Conservation (phyloP, 192 early-diverging fungal genomes). For the Backusella luteola region DNA sequence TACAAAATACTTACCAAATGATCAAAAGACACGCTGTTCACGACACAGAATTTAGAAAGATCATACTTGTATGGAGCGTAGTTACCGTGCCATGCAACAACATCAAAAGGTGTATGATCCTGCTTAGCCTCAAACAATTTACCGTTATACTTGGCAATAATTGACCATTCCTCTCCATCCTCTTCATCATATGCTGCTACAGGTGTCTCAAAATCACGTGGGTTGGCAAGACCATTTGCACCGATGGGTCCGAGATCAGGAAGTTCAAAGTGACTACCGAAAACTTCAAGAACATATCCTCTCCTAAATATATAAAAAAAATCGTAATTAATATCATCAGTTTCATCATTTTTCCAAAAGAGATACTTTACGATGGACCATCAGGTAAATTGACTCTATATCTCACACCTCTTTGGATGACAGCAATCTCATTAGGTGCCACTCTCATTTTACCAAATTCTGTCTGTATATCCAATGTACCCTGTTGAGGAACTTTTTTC, state of each 20-base stretch:
- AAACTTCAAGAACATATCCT: constrained; percentile 92
- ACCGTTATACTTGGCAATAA: constrained; percentile 85
- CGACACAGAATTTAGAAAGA: constrained; percentile 75
- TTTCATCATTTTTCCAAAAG: not conserved
- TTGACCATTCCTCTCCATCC: constrained; percentile 54
- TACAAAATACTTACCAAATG: constrained; percentile 60
- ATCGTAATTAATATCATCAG: not conserved
- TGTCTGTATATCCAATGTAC: constrained; percentile 84
- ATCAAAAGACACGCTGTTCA: constrained; percentile 90
- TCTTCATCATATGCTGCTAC: constrained; percentile 74
- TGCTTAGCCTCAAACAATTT: constrained; percentile 68
- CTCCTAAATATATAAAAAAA: constrained; percentile 43
- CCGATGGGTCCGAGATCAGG: constrained; percentile 95
- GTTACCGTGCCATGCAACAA: constrained; percentile 98
- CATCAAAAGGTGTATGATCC: constrained; percentile 90
- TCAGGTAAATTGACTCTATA: constrained; percentile 79
- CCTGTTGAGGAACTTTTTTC: constrained; percentile 83
- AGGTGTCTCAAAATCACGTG: constrained; percentile 92
- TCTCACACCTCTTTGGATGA: constrained; percentile 91
- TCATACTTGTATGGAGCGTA: constrained; percentile 95
- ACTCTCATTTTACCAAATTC: constrained; percentile 87
- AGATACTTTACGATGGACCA: constrained; percentile 57
- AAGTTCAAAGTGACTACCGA: constrained; percentile 87
- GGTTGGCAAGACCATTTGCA: constrained; percentile 93
- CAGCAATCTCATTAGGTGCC: constrained; percentile 86